Evolutionary conservation across 2,329 filamentous ascomycete genomes (phyloP).

Genomic region (Helminthosporium solani): DNA sequence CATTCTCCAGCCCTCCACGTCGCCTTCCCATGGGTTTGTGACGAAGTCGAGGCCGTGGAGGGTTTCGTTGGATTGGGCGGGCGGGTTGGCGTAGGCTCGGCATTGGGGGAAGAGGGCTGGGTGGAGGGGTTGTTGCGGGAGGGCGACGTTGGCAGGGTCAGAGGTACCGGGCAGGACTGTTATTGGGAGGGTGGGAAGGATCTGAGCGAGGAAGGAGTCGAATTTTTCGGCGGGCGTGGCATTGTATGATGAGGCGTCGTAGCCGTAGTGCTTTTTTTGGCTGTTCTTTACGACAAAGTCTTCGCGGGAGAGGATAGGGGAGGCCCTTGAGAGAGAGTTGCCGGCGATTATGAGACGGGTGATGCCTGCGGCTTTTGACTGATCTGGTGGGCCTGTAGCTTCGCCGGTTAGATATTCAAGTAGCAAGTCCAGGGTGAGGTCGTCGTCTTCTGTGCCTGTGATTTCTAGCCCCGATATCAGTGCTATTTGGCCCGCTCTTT

Average conservation of each 20-base stretch:
- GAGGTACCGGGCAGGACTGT: slow-evolving; percentile 81
- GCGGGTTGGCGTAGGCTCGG: slow-evolving; percentile 63
- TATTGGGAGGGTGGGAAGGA: slow-evolving; percentile 83
- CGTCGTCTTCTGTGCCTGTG: slow-evolving; percentile 72
- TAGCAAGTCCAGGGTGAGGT: slow-evolving; percentile 73
- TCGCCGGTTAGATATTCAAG: slow-evolving; percentile 88
- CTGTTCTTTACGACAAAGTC: slow-evolving; percentile 46
- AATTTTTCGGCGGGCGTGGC: slow-evolving; percentile 78
- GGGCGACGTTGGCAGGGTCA: slow-evolving; percentile 85
- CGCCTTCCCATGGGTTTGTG: slow-evolving; percentile 91
- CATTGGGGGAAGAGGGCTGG: slow-evolving; percentile 83
- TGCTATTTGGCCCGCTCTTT: slow-evolving; percentile 69
- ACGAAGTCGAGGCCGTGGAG: slow-evolving; percentile 81
- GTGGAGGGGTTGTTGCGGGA: slow-evolving; percentile 93
- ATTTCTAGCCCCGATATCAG: slow-evolving; percentile 88
- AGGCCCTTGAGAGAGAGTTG: slow-evolving; percentile 68
- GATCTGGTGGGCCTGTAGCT: slow-evolving; percentile 61
- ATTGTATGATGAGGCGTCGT: slow-evolving; percentile 88
- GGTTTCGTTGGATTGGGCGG: slow-evolving; percentile 38
- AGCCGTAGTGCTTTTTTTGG: slow-evolving; percentile 85
- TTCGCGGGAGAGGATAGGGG: slow-evolving; percentile 49
- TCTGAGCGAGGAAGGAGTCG: slow-evolving; percentile 75
- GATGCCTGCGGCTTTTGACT: slow-evolving; percentile 65
- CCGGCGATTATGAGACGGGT: slow-evolving; percentile 87
- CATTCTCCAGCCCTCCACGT: slow-evolving; percentile 85